Base-by-base conservation (phyloP, 1,284 basidiomycete genomes). In the Mycosarcoma maydis region DNA sequence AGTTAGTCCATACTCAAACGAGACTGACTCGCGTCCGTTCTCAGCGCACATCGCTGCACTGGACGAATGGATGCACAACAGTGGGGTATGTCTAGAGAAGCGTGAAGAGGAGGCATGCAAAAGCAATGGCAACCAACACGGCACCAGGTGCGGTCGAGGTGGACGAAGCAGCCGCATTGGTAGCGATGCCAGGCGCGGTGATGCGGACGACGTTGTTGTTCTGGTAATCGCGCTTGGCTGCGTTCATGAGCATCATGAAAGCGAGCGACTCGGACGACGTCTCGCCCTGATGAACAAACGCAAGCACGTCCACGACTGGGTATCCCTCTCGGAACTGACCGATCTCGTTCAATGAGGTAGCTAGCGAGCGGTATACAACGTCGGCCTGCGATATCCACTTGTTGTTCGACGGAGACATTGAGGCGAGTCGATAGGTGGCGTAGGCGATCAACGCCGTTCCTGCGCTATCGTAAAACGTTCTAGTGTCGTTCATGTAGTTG, bases 391-490 rank as follows among this genome's bases (percentile, higher is more conserved):
- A 37, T 16, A 77, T 32, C 46, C 72, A 62, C 40, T 40, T 32
- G 36, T 57, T 48, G 36, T 62, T 49, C 6, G 19, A 24, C 2
- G 64, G 62, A 23, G 59, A 69, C 66, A 81, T 66, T n/a, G 66
- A 58, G 3, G 75, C 78, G 3, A 78, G 34, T 19, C 80, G 60
- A 37, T 76, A 81, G 2, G 76, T 75, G 1, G 73, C 52, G 36
- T 78, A 80, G 1, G 72, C 48, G 19, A 81, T 50, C n/a, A 80
- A 37, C n/a, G 76, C 65, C 3, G 77, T 72, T 8, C 77, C 78
- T 5, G 72, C 67, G 5, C 62, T 50, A 33, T 80, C 78, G 39
- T 56, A 56, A 43, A 80, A 80, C 6, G 58, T 61, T 11, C 38
- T 37, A 2, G 64, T 50, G 19, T 72, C 65, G 49, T 79, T 75